phyloP scores from a whole-genome alignment of 768 basidiomycete species.

The Agaricus subrufescens region DNA sequence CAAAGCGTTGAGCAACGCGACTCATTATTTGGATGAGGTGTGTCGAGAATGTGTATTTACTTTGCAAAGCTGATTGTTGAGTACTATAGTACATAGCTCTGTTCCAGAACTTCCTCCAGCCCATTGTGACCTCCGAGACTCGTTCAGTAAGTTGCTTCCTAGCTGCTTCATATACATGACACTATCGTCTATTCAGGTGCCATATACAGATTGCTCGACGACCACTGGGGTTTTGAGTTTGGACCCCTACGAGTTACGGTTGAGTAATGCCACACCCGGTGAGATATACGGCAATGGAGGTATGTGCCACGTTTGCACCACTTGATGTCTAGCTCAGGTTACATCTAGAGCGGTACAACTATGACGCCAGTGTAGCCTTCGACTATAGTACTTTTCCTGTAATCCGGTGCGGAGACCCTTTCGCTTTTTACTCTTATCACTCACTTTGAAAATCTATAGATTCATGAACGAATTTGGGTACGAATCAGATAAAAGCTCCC shows the following conservation, averaged over 20 bases:
- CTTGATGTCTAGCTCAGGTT: neutral
- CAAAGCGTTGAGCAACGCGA: conserved; percentile 32
- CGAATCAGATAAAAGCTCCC: conserved; percentile 2
- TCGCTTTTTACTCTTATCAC: neutral
- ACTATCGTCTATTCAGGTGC: conserved; percentile 27
- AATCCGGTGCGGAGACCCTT: conserved; percentile 26
- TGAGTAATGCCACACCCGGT: conserved; percentile 45
- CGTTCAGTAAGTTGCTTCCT: conserved; percentile 29
- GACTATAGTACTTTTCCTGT: conserved; percentile 50
- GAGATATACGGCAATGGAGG: conserved; percentile 54
- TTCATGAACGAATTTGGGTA: conserved; percentile 61
- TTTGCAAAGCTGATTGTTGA: neutral
- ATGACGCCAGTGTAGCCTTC: conserved; percentile 47
- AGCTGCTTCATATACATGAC: neutral
- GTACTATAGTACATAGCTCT: conserved; percentile 38
- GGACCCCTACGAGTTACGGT: conserved; percentile 48
- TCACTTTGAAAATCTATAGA: conserved; percentile 18
- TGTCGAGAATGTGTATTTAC: neutral
- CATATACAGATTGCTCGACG: conserved; percentile 58
- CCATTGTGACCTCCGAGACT: conserved; percentile 43
- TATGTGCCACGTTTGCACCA: conserved; percentile 15
- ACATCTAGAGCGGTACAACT: conserved; percentile 48
- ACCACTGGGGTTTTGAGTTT: conserved; percentile 53
- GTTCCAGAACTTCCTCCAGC: conserved; percentile 49
- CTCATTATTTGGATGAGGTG: conserved; percentile 47